Percentiles rank a stretch among this genome's conserved stretches.
Conservation (phyloP, 1,284 basidiomycete genomes). For the Malassezia furfur region DNA sequence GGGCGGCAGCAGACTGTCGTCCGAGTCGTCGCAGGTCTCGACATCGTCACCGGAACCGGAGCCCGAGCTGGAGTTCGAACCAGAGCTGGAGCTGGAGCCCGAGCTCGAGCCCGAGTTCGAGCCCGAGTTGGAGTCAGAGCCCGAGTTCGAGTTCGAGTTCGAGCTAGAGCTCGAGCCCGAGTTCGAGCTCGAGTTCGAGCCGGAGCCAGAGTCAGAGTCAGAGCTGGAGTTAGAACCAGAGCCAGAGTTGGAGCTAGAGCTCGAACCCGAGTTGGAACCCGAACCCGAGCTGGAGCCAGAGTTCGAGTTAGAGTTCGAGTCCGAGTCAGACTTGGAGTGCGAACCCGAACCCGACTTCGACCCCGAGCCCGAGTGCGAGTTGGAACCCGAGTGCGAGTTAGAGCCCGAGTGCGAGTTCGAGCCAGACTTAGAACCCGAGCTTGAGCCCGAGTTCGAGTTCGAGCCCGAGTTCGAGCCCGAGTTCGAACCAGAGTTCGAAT, state of each 20-base stretch:
- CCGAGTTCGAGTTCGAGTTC: slow-evolving; percentile 2
- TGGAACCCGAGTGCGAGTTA: slow-evolving; percentile 5
- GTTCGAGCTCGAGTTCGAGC: slow-evolving; percentile 5
- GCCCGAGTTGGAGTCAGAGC: slow-evolving; percentile 4
- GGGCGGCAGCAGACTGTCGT: slow-evolving; percentile 12
- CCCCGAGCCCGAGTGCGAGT: slow-evolving; percentile 1
- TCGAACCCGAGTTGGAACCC: slow-evolving; percentile 2
- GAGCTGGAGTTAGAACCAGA: slow-evolving; percentile 5
- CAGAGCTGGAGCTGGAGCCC: background rate
- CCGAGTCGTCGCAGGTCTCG: slow-evolving; percentile 10
- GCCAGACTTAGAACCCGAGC: slow-evolving; percentile 3
- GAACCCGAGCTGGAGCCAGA: slow-evolving; percentile 13
- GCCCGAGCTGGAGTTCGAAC: slow-evolving; percentile 5
- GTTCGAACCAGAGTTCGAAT: slow-evolving; percentile 6
- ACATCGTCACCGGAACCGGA: background rate
- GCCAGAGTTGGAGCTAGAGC: slow-evolving; percentile 1
- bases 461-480: slow-evolving; percentile 7
- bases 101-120: slow-evolving; percentile 2
- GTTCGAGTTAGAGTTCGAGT: slow-evolving; percentile 1
- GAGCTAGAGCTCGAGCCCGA: slow-evolving; percentile 3
- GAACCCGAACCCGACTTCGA: slow-evolving; percentile 8
- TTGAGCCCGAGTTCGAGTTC: background rate
- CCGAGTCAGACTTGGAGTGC: slow-evolving; percentile 1
- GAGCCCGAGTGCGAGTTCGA: slow-evolving; percentile 7
- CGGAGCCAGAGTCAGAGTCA: slow-evolving; percentile 4